Evolutionary conservation across 352 stramenopile species (phyloP).

Genomic region (Globisporangium heterothallicum): DNA sequence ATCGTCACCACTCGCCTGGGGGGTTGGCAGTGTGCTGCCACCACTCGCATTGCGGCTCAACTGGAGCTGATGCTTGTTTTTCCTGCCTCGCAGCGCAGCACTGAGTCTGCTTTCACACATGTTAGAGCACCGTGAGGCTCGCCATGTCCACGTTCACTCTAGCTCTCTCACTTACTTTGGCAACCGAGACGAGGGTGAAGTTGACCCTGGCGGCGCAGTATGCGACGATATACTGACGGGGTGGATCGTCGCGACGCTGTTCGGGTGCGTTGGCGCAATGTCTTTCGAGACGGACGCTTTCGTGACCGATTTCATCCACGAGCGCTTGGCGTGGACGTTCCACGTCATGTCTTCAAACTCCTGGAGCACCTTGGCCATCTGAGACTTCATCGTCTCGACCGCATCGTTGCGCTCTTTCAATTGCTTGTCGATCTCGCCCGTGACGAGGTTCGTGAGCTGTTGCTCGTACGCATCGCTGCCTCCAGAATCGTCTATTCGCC

Average conservation of each 20-base stretch:
- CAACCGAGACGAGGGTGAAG: conserved; percentile 21
- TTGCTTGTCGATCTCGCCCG: conserved; percentile 54
- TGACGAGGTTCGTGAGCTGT: conserved; percentile 58
- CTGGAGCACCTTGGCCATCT: conserved; percentile 61
- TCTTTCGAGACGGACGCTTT: conserved; percentile 23
- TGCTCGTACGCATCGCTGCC: conserved; percentile 30
- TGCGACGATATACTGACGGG: conserved; percentile 27
- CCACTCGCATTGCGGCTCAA: conserved; percentile 25
- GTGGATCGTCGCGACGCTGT: conserved; percentile 17
- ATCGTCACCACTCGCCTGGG: conserved; percentile 19
- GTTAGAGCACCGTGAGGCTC: too few relatives aligned
- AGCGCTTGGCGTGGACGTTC: conserved; percentile 49
- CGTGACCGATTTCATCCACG: conserved; percentile 59
- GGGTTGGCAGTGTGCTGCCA: conserved; percentile 17
- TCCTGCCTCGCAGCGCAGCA: conserved; percentile 24
- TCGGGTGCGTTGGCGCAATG: conserved; percentile 25
- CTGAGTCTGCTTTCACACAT: conserved; percentile 1
- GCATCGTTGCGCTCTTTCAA: conserved; percentile 42
- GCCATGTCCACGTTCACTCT: too few relatives aligned
- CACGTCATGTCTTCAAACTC: conserved; percentile 66
- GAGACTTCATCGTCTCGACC: conserved; percentile 53
- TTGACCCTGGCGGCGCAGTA: conserved; percentile 10
- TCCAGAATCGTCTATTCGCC: too few relatives aligned
- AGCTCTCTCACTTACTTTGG: conserved; percentile 63
- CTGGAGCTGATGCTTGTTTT: conserved; percentile 44